These are phyloP conservation scores for Picochlorum sp. DNA, from an alignment of 139 green algal genomes.

Conservation along the genomic window DNA sequence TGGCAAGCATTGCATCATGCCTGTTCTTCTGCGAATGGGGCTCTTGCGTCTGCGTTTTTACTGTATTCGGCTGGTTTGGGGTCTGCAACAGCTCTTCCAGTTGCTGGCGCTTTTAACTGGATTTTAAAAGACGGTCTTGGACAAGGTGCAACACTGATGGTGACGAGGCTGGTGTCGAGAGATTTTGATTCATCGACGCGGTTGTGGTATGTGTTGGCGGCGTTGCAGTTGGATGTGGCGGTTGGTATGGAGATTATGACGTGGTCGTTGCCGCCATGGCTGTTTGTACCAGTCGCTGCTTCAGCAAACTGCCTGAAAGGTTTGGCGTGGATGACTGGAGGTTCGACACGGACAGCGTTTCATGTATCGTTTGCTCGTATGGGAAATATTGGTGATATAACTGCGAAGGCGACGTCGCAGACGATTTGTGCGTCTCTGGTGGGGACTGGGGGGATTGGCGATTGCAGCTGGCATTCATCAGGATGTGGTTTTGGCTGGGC, in stretches of 20 bases:
- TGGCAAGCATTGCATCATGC: constrained; percentile 29
- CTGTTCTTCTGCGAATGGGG: constrained; percentile 19
- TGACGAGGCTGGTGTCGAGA: constrained; percentile 58
- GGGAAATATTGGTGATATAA: constrained; percentile 62
- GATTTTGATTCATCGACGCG: constrained; percentile 66
- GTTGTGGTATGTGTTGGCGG: constrained; percentile 37
- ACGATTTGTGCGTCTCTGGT: constrained; percentile 59
- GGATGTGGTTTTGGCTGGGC: constrained; percentile 1
- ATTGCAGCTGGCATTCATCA: constrained; percentile 17
- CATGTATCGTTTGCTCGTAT: constrained; percentile 56
- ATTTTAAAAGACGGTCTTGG: constrained; percentile 67
- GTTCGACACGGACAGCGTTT: constrained; percentile 54
- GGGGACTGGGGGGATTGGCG: constrained; percentile 34
- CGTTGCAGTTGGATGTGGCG: constrained; percentile 25
- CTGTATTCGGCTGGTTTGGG: constrained; percentile 67
- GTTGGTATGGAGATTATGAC: constrained; percentile 51
- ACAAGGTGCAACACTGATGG: constrained; percentile 60
- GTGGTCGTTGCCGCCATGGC: constrained; percentile 29
- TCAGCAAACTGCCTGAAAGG: constrained; percentile 63
- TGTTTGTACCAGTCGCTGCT: constrained; percentile 53
- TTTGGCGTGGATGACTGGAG: constrained; percentile 57
- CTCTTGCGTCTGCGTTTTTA: constrained; percentile 67
- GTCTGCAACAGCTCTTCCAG: constrained; percentile 46
- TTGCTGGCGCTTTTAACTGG: constrained; percentile 65
- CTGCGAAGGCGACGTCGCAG: constrained; percentile 53